Evolutionary conservation across 345 rosid genomes (phyloP).

Genomic region (Erucastrum elatum): DNA sequence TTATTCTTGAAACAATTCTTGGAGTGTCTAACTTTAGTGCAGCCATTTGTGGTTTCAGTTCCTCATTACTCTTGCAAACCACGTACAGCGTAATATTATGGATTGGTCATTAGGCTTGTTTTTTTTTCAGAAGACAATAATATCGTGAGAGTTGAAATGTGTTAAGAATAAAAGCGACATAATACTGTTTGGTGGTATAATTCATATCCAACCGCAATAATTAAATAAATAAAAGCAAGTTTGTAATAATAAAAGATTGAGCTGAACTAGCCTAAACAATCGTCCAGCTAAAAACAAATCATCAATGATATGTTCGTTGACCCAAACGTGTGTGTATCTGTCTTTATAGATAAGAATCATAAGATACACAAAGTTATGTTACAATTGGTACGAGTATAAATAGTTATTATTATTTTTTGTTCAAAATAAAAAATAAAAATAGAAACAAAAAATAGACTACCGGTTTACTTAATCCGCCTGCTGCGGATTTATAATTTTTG

Average conservation of each 20-base stretch:
- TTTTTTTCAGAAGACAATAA: background rate
- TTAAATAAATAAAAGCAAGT: background rate
- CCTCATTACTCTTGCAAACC: background rate
- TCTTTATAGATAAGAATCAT: background rate
- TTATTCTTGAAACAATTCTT: constrained; percentile 72
- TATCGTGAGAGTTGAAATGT: background rate
- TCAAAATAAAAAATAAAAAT: too few relatives aligned
- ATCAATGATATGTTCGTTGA: background rate
- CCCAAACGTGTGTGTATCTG: background rate
- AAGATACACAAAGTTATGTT: background rate
- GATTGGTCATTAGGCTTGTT: background rate
- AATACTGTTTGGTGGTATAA: background rate
- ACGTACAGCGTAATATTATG: background rate
- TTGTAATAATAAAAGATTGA: background rate
- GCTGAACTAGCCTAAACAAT: background rate
- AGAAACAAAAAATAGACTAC: background rate
- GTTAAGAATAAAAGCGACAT: background rate
- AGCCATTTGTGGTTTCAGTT: background rate
- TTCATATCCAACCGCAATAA: background rate
- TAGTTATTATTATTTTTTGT: background rate
- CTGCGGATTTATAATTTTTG: background rate
- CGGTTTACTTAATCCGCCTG: background rate
- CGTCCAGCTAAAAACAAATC: background rate
- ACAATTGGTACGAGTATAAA: background rate
- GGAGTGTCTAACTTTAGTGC: constrained; percentile 74